Base-by-base conservation (phyloP, 768 basidiomycete genomes). In the Tubosaeta sp. region DNA sequence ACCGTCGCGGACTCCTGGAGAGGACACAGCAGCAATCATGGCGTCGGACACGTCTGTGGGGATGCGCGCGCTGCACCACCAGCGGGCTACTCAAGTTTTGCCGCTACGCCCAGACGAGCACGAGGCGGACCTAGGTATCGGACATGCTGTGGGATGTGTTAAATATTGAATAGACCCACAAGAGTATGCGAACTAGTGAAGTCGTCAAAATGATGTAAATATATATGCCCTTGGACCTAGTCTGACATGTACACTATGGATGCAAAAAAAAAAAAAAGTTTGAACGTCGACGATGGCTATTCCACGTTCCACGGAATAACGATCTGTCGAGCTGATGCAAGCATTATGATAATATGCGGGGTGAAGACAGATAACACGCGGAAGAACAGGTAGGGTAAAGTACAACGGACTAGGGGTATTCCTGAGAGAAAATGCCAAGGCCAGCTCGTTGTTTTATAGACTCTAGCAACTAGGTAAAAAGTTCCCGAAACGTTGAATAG, bases 381-480 rank as follows among this genome's bases (percentile, higher is more conserved):
- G 67, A 43, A 59, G 24, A 53, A 61, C 59, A 62, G 59, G 31
- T 24, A 49, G 64, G 73, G 67, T 74, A 73, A 74, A 68, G 65
- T 72, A 72, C 73, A 72, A 62, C 61, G 55, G 66, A 64, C 69
- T 59, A 53, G 66, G 60, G 74, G 76, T 72, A 73, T 74, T 57
- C 55, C 54, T 51, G 49, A 56, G 42, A 19, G 18, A 36, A 61
- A 46, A 27, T 22, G 58, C 21, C 21, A 72, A 71, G 67, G 61
- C 69, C 72, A 70, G 69, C 71, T 72, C 59, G 57, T 61, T 54
- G 53, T 36, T 36, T 58, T 56, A 39, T 46, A 41, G 53, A 56
- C 51, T 67, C 58, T 67, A 70, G 59, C 58, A 63, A 53, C 62
- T 54, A 62, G 53, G 50, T 52, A 54, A 60, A 54, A 60, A 41